A percentile compares a stretch with the other conserved stretches of the same genome.
Evolutionary conservation across 2,329 filamentous ascomycete genomes (phyloP).

Genomic region (Cercospora zeina): DNA sequence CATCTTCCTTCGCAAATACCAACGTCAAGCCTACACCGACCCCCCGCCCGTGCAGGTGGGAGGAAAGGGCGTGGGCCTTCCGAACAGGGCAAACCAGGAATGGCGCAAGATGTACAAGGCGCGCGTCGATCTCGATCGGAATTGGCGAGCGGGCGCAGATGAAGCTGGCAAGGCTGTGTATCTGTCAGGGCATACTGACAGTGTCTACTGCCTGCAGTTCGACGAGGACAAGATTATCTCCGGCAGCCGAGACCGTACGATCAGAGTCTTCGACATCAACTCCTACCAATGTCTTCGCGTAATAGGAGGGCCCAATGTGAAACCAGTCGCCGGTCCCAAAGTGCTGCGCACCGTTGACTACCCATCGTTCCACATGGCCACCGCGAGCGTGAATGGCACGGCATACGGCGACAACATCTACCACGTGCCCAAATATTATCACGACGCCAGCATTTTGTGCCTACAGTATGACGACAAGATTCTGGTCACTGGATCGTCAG

Average conservation of each 20-base stretch:
- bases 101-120: constrained; percentile 86
- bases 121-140: constrained; percentile 70
- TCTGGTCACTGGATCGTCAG: constrained; percentile 91
- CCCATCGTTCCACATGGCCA: constrained; percentile 43
- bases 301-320: constrained; percentile 72
- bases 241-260: constrained; percentile 90
- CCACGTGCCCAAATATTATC: constrained; percentile 59
- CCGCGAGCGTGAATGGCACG: constrained; percentile 51
- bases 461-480: constrained; percentile 92
- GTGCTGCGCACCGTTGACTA: constrained; percentile 47
- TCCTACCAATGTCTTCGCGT: constrained; percentile 82
- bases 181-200: constrained; percentile 89
- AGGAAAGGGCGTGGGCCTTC: constrained; percentile 53
- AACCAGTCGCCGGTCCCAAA: constrained; percentile 50
- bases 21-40: constrained; percentile 48
- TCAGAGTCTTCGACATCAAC: constrained; percentile 93
- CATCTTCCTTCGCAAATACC: constrained; percentile 60
- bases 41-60: constrained; percentile 52
- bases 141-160: constrained; percentile 70
- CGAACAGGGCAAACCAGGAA: constrained; percentile 62
- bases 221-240: constrained; percentile 98
- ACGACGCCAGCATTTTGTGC: constrained; percentile 90
- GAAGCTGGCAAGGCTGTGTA: constrained; percentile 75
- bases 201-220: constrained; percentile 97
- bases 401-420: constrained; percentile 50